These are phyloP conservation scores for Euphorbia lathyris DNA, from an alignment of 345 rosid genomes.

Conservation along the genomic window DNA sequence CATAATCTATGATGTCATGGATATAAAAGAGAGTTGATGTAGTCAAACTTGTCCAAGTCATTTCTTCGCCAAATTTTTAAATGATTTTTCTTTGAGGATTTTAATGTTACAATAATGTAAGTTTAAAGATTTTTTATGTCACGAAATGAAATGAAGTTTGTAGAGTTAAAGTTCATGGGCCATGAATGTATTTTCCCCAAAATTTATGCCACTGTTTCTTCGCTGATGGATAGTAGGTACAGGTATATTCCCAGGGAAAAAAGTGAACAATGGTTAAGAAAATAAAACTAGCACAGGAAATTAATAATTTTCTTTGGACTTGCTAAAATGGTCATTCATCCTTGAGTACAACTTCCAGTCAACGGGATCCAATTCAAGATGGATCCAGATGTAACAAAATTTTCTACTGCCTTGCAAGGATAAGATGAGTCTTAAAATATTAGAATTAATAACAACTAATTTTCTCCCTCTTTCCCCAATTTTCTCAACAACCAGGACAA, in stretches of 20 bases:
- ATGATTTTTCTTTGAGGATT: too few relatives aligned
- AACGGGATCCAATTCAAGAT: slow-evolving; percentile 2
- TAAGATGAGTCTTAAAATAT: not conserved
- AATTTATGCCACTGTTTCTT: not conserved
- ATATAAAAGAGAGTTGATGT: too few relatives aligned
- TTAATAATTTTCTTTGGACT: not conserved
- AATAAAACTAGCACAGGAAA: not conserved
- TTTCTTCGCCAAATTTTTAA: too few relatives aligned
- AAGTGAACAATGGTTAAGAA: not conserved
- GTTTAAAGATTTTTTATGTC: too few relatives aligned
- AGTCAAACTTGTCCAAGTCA: too few relatives aligned
- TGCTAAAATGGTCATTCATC: not conserved
- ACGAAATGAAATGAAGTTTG: too few relatives aligned
- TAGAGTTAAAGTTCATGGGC: too few relatives aligned
- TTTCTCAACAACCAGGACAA: slow-evolving; percentile 8
- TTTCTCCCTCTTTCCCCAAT: not conserved
- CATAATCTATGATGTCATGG: too few relatives aligned
- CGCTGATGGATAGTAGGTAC: not conserved
- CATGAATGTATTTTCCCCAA: too few relatives aligned
- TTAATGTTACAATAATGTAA: too few relatives aligned
- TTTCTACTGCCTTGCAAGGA: not conserved
- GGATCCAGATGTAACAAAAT: not conserved
- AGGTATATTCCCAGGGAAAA: not conserved
- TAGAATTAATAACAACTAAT: not conserved
- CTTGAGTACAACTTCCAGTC: not conserved